These are phyloP conservation scores for Collybiopsis luxurians DNA, from an alignment of 768 basidiomycete genomes.

Conservation along the genomic window DNA sequence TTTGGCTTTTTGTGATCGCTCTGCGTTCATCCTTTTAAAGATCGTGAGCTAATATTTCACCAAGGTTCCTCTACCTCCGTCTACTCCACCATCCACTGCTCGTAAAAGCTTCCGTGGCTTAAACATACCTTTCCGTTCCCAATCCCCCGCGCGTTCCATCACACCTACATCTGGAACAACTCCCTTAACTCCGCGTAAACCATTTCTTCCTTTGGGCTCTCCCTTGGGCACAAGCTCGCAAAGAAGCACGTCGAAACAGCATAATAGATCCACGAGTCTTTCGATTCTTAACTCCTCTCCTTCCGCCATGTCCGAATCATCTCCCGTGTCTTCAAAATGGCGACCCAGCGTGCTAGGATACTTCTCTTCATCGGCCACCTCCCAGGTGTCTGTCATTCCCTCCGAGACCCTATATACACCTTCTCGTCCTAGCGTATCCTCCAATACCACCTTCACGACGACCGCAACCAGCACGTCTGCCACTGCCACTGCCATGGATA, in stretches of 20 bases:
- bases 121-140: conserved; percentile 14
- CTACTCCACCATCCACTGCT: conserved; percentile 19
- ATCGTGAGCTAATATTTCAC: neutral
- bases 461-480: conserved; percentile 52
- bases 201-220: conserved; percentile 41
- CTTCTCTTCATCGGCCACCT: conserved; percentile 49
- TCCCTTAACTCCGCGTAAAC: conserved; percentile 39
- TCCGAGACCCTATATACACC: conserved; percentile 39
- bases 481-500: conserved; percentile 45
- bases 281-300: conserved; percentile 34
- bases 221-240: conserved; percentile 30
- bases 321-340: conserved; percentile 43
- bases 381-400: conserved; percentile 39
- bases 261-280: conserved; percentile 50
- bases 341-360: conserved; percentile 66
- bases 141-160: conserved; percentile 11
- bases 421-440: conserved; percentile 61
- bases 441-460: conserved; percentile 40
- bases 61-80: neutral
- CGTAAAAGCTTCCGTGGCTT: conserved; percentile 32
- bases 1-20: neutral
- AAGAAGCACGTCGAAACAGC: conserved; percentile 28
- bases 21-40: neutral
- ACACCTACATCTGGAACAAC: conserved; percentile 23
- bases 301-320: conserved; percentile 16